phyloP scores from a whole-genome alignment of 257 asterid genomes.

The Capsicum rhomboideum region DNA sequence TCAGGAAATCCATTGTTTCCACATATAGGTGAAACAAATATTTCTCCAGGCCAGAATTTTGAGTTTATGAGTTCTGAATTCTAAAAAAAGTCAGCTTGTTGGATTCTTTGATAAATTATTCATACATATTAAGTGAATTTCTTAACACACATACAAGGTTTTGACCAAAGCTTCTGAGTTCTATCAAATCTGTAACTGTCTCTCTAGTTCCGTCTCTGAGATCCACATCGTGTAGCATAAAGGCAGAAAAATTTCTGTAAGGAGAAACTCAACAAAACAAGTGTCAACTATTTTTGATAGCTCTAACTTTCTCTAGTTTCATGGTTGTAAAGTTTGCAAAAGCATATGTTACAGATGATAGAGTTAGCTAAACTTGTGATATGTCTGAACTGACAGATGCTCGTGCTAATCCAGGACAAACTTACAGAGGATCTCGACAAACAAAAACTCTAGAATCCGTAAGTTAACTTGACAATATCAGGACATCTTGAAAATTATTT shows the following conservation, averaged over 20 bases:
- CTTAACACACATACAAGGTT: not conserved
- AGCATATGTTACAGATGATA: not conserved
- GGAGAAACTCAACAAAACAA: not conserved
- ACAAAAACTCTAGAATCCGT: conserved; percentile 48
- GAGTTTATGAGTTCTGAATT: not conserved
- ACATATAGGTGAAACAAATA: not conserved
- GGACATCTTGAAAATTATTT: not conserved
- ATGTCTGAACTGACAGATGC: conserved; percentile 27
- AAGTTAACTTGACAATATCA: conserved; percentile 22
- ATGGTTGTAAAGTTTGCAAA: not conserved
- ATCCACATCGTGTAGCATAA: not conserved
- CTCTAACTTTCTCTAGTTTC: not conserved
- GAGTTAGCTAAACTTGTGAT: not conserved
- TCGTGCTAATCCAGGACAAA: conserved; percentile 41
- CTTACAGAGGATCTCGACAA: conserved; percentile 41
- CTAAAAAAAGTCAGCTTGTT: not conserved
- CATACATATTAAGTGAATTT: not conserved
- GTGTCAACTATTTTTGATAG: not conserved
- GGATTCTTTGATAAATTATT: not conserved
- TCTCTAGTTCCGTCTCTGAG: not conserved
- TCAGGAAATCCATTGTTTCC: not conserved
- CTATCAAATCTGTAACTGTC: not conserved
- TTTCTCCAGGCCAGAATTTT: not conserved
- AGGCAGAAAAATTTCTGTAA: not conserved
- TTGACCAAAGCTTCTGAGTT: not conserved